These are phyloP conservation scores for Pascua sp. DNA, from an alignment of 1,284 basidiomycete species.

Conservation along the genomic window DNA sequence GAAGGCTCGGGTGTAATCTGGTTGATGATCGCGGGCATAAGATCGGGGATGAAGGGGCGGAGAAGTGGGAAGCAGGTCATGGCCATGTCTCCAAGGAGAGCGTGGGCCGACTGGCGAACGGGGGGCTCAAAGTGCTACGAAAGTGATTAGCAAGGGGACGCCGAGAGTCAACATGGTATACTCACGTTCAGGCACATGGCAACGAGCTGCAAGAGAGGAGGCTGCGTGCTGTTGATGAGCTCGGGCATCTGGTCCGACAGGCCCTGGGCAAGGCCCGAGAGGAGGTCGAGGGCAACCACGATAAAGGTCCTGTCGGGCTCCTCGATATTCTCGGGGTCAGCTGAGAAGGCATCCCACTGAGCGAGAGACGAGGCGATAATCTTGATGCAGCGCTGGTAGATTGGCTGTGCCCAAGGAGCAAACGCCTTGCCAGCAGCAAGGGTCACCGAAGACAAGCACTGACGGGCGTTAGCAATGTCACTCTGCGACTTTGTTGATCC, in stretches of 20 bases:
- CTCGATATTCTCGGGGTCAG: constrained; percentile 71
- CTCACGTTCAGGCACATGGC: constrained; percentile 72
- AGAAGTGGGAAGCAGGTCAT: constrained; percentile 82
- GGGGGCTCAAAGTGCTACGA: constrained; percentile 82
- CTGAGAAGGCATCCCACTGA: constrained; percentile 62
- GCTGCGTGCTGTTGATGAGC: constrained; percentile 65
- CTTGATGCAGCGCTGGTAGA: constrained; percentile 85
- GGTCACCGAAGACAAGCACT: constrained; percentile 97
- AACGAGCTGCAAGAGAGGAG: constrained; percentile 72
- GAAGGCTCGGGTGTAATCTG: constrained; percentile 74
- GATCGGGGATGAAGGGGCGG: constrained; percentile 74
- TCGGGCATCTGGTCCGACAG: constrained; percentile 73
- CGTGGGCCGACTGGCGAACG: constrained; percentile 94
- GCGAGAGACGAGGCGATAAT: constrained; percentile 79
- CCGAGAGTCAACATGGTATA: constrained; percentile 7
- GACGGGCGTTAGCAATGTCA: neutral
- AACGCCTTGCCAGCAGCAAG: constrained; percentile 95
- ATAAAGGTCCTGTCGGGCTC: constrained; percentile 95
- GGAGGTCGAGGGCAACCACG: constrained; percentile 89
- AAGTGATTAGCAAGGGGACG: too few species aligned
- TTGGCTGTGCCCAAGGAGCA: constrained; percentile 79
- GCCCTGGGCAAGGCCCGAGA: constrained; percentile 94
- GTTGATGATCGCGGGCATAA: constrained; percentile 84
- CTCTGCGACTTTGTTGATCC: constrained; percentile 1
- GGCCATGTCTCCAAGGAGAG: constrained; percentile 93